These are phyloP conservation scores for Wallacemonas sp. DNA, from an alignment of 208 protist genomes.

Conservation along the genomic window DNA sequence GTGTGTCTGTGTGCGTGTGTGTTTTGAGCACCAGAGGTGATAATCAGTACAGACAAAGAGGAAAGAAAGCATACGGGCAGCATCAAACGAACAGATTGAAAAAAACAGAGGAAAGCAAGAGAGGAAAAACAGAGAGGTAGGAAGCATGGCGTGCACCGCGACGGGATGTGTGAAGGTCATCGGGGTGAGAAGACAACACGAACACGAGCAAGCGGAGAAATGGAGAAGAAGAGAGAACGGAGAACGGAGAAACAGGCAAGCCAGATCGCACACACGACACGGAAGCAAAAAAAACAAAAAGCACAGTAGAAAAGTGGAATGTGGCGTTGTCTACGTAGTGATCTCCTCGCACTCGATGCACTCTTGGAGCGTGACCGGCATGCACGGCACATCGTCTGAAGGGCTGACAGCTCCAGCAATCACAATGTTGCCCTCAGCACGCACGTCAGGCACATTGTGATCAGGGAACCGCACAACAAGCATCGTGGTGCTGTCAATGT, in stretches of 20 bases:
- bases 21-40: too few relatives aligned
- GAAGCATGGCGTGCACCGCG: neutral
- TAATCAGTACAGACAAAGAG: too few relatives aligned
- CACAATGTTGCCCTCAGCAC: neutral
- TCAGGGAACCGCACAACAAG: slow-evolving; percentile 10
- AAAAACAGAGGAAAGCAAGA: too few relatives aligned
- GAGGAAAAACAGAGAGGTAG: neutral
- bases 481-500: slow-evolving; percentile 3
- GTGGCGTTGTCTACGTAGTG: neutral
- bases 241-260: neutral
- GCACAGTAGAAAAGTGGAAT: neutral
- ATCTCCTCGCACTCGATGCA: neutral
- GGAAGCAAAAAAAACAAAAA: neutral
- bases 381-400: neutral
- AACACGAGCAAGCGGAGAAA: neutral
- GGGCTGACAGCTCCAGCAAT: neutral
- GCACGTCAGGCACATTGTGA: slow-evolving; percentile 3
- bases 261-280: neutral
- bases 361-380: neutral
- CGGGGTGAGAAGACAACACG: slow-evolving; percentile 14
- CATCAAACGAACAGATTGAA: too few relatives aligned
- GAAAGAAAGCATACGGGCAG: too few relatives aligned
- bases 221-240: neutral
- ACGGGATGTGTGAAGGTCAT: neutral
- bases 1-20: too few relatives aligned